Evolutionary conservation across 164 flowering plant genomes (phyloP).

Genomic region (Chimonanthus salicifolius): DNA sequence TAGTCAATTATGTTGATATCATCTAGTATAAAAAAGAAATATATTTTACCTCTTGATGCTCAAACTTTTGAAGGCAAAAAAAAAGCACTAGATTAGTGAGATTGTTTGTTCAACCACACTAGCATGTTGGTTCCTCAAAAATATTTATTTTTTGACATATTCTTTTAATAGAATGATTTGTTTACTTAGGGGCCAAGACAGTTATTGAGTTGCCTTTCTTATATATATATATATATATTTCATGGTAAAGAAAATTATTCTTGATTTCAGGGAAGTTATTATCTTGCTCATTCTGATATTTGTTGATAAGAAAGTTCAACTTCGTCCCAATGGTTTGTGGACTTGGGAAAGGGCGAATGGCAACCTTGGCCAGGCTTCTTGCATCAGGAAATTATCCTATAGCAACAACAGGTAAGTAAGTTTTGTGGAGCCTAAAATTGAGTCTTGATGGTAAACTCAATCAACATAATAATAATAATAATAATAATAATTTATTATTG

Average conservation of each 20-base stretch:
- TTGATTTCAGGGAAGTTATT: not conserved
- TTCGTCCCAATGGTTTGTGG: constrained; percentile 50
- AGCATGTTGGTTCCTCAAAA: too few relatives aligned
- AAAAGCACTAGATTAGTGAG: too few relatives aligned
- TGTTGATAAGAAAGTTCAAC: constrained; percentile 5
- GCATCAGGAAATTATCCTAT: constrained; percentile 40
- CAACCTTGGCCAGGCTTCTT: constrained; percentile 59
- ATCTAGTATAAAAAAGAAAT: too few relatives aligned
- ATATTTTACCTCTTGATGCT: too few relatives aligned
- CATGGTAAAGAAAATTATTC: not conserved
- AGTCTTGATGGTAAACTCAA: not conserved
- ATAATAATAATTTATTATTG: not conserved
- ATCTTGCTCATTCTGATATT: constrained; percentile 9
- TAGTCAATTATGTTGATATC: too few relatives aligned
- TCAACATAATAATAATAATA: not conserved
- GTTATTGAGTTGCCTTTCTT: not conserved
- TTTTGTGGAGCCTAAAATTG: not conserved
- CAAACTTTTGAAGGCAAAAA: too few relatives aligned
- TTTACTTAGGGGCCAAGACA: not conserved
- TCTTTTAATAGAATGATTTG: too few relatives aligned
- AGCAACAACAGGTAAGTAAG: constrained; percentile 35
- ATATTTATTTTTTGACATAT: too few relatives aligned
- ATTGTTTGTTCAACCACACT: too few relatives aligned
- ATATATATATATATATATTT: not conserved
- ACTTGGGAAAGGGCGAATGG: constrained; percentile 53